phyloP scores from a whole-genome alignment of 805 yeast genomes.

The Hanseniaspora opuntiae region DNA sequence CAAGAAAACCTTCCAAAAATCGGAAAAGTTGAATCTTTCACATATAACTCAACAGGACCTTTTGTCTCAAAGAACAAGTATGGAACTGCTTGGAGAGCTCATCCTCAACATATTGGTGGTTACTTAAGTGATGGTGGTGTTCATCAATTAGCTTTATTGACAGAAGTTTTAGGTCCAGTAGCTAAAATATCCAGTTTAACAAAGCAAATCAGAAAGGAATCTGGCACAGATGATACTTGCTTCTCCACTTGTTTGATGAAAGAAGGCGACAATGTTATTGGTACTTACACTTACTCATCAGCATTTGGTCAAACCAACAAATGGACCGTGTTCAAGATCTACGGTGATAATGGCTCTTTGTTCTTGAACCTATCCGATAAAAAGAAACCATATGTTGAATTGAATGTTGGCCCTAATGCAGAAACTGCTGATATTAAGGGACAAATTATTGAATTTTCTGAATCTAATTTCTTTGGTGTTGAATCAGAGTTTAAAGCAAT shows the following conservation, averaged over 20 bases:
- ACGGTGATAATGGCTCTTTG: conserved; percentile 69
- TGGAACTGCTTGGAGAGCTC: conserved; percentile 71
- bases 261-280: conserved; percentile 46
- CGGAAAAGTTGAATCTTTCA: conserved; percentile 58
- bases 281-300: conserved; percentile 78
- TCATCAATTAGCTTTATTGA: conserved; percentile 78
- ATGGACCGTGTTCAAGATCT: conserved; percentile 49
- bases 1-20: conserved; percentile 51
- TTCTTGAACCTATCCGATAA: conserved; percentile 46
- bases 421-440: conserved; percentile 21
- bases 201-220: conserved; percentile 56
- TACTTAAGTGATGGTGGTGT: conserved; percentile 92
- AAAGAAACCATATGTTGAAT: conserved; percentile 28
- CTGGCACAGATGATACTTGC: conserved; percentile 73
- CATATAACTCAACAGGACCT: conserved; percentile 62
- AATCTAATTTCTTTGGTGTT: conserved; percentile 42
- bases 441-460: conserved; percentile 27
- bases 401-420: conserved; percentile 22
- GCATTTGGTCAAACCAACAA: conserved; percentile 74
- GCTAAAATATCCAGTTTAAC: conserved; percentile 62
- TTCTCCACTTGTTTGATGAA: conserved; percentile 53
- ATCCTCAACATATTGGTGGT: conserved; percentile 89
- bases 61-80: conserved; percentile 50
- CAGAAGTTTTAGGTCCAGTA: conserved; percentile 67
- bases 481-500: conserved; percentile 42